Evolutionary conservation across 2,329 filamentous ascomycete genomes (phyloP).

Genomic region (Xylogone sp.): DNA sequence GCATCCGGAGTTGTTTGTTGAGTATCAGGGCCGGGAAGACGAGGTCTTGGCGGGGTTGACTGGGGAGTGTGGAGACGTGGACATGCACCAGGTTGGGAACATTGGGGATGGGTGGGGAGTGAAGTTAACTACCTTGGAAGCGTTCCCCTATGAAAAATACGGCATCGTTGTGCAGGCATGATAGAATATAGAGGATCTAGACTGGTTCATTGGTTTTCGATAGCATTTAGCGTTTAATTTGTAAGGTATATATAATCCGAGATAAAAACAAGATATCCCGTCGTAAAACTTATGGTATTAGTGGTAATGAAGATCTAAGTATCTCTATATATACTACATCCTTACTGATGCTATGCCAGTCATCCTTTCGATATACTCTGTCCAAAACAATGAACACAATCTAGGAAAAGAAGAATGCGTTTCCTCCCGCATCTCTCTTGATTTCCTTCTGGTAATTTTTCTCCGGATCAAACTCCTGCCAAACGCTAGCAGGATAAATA

Average conservation of each 20-base stretch:
- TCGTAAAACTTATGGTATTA: too few relatives aligned
- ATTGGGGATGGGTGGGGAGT: constrained; percentile 59
- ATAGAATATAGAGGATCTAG: background rate
- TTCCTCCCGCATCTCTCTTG: constrained; percentile 80
- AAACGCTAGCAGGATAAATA: constrained; percentile 92
- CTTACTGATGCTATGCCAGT: too few relatives aligned
- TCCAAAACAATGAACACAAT: too few relatives aligned
- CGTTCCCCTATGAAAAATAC: constrained; percentile 57
- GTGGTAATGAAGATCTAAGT: too few relatives aligned
- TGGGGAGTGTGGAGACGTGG: constrained; percentile 36
- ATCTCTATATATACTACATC: too few relatives aligned
- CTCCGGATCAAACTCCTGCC: constrained; percentile 91
- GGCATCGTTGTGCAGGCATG: constrained; percentile 40
- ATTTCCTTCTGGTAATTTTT: constrained; percentile 78
- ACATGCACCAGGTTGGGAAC: constrained; percentile 51
- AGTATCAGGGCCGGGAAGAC: constrained; percentile 72
- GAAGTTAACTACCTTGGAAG: constrained; percentile 44
- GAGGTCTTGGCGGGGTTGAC: constrained; percentile 74
- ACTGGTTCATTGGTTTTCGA: too few relatives aligned
- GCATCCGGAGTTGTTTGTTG: constrained; percentile 70
- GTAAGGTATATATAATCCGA: too few relatives aligned
- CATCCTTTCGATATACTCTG: too few relatives aligned
- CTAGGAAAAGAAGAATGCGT: constrained; percentile 80
- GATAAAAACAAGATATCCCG: too few relatives aligned
- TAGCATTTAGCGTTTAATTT: too few relatives aligned